phyloP scores from a whole-genome alignment of 768 basidiomycete genomes.

The Trametopsis cervina region DNA sequence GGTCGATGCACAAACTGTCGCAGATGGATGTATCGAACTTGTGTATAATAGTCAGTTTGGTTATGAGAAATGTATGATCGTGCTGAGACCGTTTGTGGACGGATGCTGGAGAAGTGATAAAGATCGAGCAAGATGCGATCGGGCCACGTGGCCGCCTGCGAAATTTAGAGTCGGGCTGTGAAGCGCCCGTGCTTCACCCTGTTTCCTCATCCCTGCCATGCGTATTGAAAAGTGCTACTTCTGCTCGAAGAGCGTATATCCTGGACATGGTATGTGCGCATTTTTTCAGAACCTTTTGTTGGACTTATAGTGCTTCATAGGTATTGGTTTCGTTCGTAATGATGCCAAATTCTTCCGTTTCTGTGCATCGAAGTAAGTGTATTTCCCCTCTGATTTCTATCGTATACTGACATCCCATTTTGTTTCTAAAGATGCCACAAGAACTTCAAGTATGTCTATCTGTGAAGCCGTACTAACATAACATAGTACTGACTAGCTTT shows the following conservation, averaged over 20 bases:
- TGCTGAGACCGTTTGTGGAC: too few species aligned
- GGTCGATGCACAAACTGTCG: too few species aligned
- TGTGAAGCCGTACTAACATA: neutral
- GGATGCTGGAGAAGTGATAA: too few species aligned
- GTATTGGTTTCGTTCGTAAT: conserved; percentile 94
- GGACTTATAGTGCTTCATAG: conserved; percentile 29
- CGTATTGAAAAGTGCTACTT: conserved; percentile 98
- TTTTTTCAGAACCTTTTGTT: neutral
- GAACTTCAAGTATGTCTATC: conserved; percentile 84
- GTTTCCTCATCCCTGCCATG: too few species aligned
- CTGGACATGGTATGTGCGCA: conserved; percentile 71
- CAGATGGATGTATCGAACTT: too few species aligned
- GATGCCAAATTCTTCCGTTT: conserved; percentile 98
- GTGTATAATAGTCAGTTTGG: too few species aligned
- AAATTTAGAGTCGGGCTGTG: too few species aligned
- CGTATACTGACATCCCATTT: conserved; percentile 8
- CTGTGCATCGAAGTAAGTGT: conserved; percentile 88
- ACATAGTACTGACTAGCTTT: neutral
- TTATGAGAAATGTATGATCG: too few species aligned
- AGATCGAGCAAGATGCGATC: too few species aligned
- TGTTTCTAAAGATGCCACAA: conserved; percentile 75
- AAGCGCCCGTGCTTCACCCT: too few species aligned
- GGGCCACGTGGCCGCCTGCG: too few species aligned
- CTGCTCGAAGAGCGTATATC: conserved; percentile 94
- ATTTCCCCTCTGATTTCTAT: neutral